phyloP scores from a whole-genome alignment of 179 eudicot genomes.

The Spinacia oleracea region DNA sequence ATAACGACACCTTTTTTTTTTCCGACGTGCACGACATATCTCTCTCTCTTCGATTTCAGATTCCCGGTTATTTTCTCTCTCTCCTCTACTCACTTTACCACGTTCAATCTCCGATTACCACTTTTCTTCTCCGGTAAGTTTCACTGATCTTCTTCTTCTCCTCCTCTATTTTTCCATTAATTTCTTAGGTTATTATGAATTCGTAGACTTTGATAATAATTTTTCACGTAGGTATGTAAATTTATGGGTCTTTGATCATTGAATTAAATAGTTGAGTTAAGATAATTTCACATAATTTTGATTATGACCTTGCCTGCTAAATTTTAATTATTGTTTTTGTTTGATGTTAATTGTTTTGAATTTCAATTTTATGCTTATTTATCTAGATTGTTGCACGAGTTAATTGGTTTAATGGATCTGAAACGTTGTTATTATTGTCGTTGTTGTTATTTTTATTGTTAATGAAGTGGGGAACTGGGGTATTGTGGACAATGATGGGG shows the following conservation, averaged over 20 bases:
- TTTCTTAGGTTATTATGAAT: not conserved
- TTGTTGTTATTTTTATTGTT: not conserved
- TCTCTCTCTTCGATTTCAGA: not conserved
- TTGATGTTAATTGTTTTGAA: not conserved
- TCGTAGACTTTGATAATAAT: too few relatives aligned
- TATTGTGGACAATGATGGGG: slow-evolving; percentile 46
- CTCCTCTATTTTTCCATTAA: not conserved
- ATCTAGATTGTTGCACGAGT: not conserved
- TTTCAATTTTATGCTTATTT: not conserved
- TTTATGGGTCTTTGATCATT: too few relatives aligned
- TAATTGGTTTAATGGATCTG: not conserved
- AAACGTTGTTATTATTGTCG: not conserved
- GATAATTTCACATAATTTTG: too few relatives aligned
- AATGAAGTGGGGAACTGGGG: slow-evolving; percentile 7
- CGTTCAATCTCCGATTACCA: not conserved
- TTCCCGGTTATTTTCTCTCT: not conserved
- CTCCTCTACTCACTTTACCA: too few relatives aligned
- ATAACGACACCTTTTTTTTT: not conserved
- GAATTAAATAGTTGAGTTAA: not conserved
- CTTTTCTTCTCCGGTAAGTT: not conserved
- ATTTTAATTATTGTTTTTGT: too few relatives aligned
- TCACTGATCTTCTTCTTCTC: not conserved
- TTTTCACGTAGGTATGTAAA: too few relatives aligned
- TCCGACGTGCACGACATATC: not conserved
- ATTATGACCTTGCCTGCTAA: too few relatives aligned